Base-by-base conservation (phyloP, 1,284 basidiomycete species). In the Cryptococcus amylolentus region DNA sequence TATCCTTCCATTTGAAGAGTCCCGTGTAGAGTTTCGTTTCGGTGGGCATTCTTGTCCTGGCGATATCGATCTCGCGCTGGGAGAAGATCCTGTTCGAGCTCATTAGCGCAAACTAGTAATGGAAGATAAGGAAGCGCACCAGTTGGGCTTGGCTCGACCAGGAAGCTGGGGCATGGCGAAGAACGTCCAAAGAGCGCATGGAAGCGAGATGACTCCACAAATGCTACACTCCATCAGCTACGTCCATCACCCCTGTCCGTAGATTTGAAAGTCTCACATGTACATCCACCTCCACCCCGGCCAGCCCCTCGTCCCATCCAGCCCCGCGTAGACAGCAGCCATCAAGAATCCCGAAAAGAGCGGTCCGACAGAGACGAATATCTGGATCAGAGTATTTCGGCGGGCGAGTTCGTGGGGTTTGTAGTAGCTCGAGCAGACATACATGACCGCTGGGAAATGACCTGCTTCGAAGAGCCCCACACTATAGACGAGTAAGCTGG, bases 361-460 rank as follows among this genome's bases (percentile, higher is more conserved):
- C 4, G 66, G 66, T 1, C 65, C 65, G 26, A 66, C 58, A 14
- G 57, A 57, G 14, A 59, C 58, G 54, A 63, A 65, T 16, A 66
- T 57, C 42, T 69, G 67, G 31, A 69, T 65, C 44, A 66, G 53
- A 41, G 65, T 65, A 51, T 67, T 65, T 18, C 67, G 54, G 45
- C 61, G 45, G 2, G 63, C 67, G n/a, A 69, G 60, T 54, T 69
- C 67, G 43, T 65, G 61, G 8, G 65, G 67, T 49, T 65, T 63
- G 62, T 69, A 67, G 54, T 69, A 69, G 51, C 60, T 62, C n/a
- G 65, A 65, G 47, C 57, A 56, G 39, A 69, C 60, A 51, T 69
- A 69, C 63, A 65, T 64, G 51, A 64, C 63, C 7, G 63, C 65
- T 0, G 61, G 67, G 56, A 67, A 69, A 47, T 69, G 65, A 4